Evolutionary conservation across 1,139 yeast species (phyloP).

Genomic region (Hemisphaericaspora xylofermentans): DNA sequence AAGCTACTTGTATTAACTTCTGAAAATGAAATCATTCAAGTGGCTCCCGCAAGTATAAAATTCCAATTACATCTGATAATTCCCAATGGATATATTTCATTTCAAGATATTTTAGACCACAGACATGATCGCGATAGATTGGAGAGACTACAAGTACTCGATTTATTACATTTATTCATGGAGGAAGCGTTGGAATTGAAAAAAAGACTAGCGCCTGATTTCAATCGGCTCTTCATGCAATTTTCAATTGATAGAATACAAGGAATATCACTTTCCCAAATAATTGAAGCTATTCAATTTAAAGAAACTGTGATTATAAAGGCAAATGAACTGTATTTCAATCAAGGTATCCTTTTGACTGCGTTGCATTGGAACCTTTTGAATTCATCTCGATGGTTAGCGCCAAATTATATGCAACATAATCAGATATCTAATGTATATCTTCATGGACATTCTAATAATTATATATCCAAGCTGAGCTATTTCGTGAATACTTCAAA

Average conservation of each 20-base stretch:
- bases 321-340: slow-evolving; percentile 23
- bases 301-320: slow-evolving; percentile 14
- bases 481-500: slow-evolving; percentile 29
- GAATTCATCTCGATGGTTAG: slow-evolving; percentile 30
- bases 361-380: slow-evolving; percentile 28
- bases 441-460: slow-evolving; percentile 26
- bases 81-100: slow-evolving; percentile 21
- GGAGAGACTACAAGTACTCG: slow-evolving; percentile 20
- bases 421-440: slow-evolving; percentile 23
- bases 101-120: slow-evolving; percentile 21
- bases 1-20: slow-evolving; percentile 32
- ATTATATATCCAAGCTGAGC: slow-evolving; percentile 19
- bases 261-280: slow-evolving; percentile 22
- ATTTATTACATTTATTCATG: slow-evolving; percentile 22
- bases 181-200: slow-evolving; percentile 13
- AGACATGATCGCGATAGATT: slow-evolving; percentile 21
- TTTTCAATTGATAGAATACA: slow-evolving; percentile 18
- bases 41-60: slow-evolving; percentile 26
- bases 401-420: slow-evolving; percentile 17
- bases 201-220: slow-evolving; percentile 13
- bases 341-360: slow-evolving; percentile 30
- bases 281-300: slow-evolving; percentile 24
- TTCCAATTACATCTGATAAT: slow-evolving; percentile 30
- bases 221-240: slow-evolving; percentile 28
- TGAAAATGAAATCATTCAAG: slow-evolving; percentile 27